Percentiles rank a stretch among this genome's conserved stretches.
These are phyloP conservation scores for Penicillium nucicola DNA, from an alignment of 495 filamentous ascomycete genomes.

Conservation along the genomic window DNA sequence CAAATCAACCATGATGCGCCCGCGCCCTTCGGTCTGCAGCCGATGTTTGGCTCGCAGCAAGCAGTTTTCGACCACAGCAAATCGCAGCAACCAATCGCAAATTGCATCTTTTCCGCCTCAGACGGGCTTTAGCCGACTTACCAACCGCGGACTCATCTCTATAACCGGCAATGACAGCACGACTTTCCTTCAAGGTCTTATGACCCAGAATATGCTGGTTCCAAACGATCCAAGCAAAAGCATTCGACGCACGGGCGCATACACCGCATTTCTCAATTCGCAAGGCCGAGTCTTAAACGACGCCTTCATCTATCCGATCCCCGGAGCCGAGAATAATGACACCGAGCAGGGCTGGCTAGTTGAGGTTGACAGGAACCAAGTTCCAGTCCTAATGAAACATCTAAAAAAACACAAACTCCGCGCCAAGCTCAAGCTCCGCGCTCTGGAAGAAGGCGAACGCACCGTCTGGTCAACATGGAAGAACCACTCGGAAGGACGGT, in stretches of 20 bases:
- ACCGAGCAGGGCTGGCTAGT: constrained; percentile 64
- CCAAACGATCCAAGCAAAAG: constrained; percentile 34
- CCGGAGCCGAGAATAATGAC: constrained; percentile 23
- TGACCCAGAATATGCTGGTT: constrained; percentile 68
- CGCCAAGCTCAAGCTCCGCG: constrained; percentile 66
- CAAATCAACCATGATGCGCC: constrained; percentile 32
- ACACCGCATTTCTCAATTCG: constrained; percentile 81
- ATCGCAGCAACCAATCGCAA: constrained; percentile 12
- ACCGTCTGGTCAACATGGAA: constrained; percentile 69
- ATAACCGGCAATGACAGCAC: constrained; percentile 74
- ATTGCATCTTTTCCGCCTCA: constrained; percentile 29
- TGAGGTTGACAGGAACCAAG: constrained; percentile 72
- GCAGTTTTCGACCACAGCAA: constrained; percentile 31
- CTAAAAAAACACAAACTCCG: constrained; percentile 81
- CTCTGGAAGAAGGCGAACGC: constrained; percentile 60
- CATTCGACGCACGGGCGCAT: constrained; percentile 51
- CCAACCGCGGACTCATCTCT: constrained; percentile 72
- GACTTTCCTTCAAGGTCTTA: constrained; percentile 82
- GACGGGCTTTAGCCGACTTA: constrained; percentile 50
- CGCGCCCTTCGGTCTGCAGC: constrained; percentile 25
- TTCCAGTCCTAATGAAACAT: constrained; percentile 59
- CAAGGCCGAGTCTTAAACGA: constrained; percentile 82
- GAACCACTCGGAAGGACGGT: constrained; percentile 37
- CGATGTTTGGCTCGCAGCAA: constrained; percentile 24
- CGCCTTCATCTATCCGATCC: constrained; percentile 77